Conservation (phyloP, 768 basidiomycete genomes). For the Pholiota conissans region DNA sequence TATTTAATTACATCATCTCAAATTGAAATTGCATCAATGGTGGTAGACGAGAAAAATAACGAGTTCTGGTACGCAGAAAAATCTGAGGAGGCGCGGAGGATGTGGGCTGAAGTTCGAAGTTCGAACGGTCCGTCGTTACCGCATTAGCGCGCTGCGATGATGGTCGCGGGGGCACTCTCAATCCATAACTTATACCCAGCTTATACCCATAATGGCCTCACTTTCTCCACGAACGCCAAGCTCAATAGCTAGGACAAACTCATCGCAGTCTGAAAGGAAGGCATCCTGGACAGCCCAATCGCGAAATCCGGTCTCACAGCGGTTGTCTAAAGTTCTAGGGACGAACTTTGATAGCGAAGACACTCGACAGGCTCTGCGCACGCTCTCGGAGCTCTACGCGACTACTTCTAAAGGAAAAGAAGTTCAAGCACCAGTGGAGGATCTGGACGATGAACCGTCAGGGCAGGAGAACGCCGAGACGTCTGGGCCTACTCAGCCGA, state of each 20-base stretch:
- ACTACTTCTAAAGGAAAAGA: conserved; percentile 35
- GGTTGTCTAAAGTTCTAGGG: conserved; percentile 89
- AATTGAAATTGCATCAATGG: no score
- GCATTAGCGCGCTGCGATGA: no score
- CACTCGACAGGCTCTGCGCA: conserved; percentile 78
- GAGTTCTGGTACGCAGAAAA: no score
- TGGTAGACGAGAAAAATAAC: no score
- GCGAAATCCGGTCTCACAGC: conserved; percentile 77
- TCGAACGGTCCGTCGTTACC: no score
- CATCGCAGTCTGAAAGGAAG: conserved; percentile 19
- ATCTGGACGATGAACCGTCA: conserved; percentile 33
- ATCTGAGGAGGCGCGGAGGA: no score
- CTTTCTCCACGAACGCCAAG: conserved; percentile 5
- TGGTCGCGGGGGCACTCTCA: no score
- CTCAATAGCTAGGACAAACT: conserved; percentile 13
- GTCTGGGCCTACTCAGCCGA: conserved; percentile 4
- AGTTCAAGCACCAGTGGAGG: conserved; percentile 12
- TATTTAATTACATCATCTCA: no score
- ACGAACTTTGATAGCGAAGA: conserved; percentile 77
- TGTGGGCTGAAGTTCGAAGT: neutral
- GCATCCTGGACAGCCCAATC: conserved; percentile 25
- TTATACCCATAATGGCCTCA: conserved; percentile 6
- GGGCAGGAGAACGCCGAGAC: conserved; percentile 28
- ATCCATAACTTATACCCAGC: no score
- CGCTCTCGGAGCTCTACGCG: conserved; percentile 79